phyloP scores from a whole-genome alignment of 192 early-diverging fungal species.

The Haplosporangium gracile region DNA sequence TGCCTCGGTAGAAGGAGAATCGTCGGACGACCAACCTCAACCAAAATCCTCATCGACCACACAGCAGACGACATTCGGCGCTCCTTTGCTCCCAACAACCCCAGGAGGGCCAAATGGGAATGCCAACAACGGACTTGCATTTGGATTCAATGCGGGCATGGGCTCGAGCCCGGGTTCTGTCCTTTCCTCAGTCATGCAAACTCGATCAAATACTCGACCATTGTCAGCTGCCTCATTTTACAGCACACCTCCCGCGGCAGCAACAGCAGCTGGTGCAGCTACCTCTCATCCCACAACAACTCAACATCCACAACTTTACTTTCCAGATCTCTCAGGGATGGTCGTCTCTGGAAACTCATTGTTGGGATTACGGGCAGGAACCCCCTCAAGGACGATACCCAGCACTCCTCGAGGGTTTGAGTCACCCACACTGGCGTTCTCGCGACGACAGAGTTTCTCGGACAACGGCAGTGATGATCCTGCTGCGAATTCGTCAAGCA shows the following conservation, averaged over 20 bases:
- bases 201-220: constrained; percentile 21
- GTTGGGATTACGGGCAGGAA: constrained; percentile 40
- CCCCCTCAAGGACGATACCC: constrained; percentile 36
- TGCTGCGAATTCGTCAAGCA: not conserved
- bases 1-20: constrained; percentile 12
- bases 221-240: constrained; percentile 45
- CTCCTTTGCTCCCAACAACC: constrained; percentile 17
- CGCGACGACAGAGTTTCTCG: constrained; percentile 46
- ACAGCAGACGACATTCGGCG: not conserved
- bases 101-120: constrained; percentile 11
- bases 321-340: constrained; percentile 43
- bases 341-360: constrained; percentile 38
- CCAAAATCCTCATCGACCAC: constrained; percentile 1
- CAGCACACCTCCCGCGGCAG: constrained; percentile 27
- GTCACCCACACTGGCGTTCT: constrained; percentile 40
- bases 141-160: constrained; percentile 34
- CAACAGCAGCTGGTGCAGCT: not conserved
- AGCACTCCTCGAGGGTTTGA: constrained; percentile 50
- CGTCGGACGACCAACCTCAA: not conserved
- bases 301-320: constrained; percentile 26
- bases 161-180: constrained; percentile 36
- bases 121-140: constrained; percentile 14
- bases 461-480: constrained; percentile 26
- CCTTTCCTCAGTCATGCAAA: constrained; percentile 48
- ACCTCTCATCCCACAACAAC: not conserved